Evolutionary conservation across 805 yeast species (phyloP), one percentile per base, ranked within the genome.

Genomic region (Yarrowia sp.): DNA sequence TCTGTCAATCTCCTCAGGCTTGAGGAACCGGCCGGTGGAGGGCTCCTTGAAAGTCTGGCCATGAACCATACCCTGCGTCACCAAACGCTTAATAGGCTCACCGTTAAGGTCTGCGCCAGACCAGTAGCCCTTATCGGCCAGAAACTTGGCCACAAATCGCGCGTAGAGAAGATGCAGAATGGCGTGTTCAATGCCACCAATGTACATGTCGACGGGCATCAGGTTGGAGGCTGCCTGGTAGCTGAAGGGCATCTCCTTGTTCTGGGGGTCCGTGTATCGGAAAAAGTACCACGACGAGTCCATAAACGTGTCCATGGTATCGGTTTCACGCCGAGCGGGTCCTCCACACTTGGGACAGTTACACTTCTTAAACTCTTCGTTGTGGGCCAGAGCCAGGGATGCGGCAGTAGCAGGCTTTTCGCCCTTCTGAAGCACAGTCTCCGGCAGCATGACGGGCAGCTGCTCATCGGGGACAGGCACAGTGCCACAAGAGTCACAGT

Each of bases 1-100:
- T 0, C 79, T 68, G 46, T 84, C 87, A 13, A 91, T 75, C 72
- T 95, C 98, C 0, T 88, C 87, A 0, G 96, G 94, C 72, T 86
- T 91, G 71, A 95, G 79, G 76, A 89, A 94, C 68, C 87, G 79
- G 0, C 94, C 95, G 38, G 84, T 88, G 0, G 76, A 77, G 3
- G 97, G 95, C 71, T 93, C 88, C 9, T 81, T 80, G 72, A 76
- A 90, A 0, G 99, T 95, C 74, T 85, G 87, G 2, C 98, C 98
- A 70, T 94, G 97, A 3, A 95, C 99, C 99, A 95, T 95, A 17
- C 99, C 99, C 76, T 94, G 98, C 1, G 98, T 93, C 1, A 94
- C 87, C 42, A 95, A 81, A 69, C 84, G 84, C 68, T 80, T 83
- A 74, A 95, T 86, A 1, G 99, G 99, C 74, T 95, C 99, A 30